Evolutionary conservation across 176 grass and related monocot genomes (phyloP).

Genomic region (Calamus simplicifolius): DNA sequence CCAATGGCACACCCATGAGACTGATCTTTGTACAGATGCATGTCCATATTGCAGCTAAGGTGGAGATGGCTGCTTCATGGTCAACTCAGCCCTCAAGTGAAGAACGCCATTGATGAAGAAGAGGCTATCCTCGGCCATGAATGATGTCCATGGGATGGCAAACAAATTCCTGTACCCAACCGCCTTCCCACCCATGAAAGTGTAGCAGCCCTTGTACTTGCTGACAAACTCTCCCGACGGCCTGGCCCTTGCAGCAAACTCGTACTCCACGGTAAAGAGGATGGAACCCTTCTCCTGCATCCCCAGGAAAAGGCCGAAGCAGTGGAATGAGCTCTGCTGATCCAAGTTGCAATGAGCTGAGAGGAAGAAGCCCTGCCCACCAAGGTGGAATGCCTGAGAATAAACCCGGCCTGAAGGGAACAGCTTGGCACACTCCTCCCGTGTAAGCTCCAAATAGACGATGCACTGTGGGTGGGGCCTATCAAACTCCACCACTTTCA

Average conservation of each 20-base stretch:
- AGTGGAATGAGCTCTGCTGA: conserved; percentile 39
- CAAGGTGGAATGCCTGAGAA: conserved; percentile 67
- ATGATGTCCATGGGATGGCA: conserved; percentile 57
- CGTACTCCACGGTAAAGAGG: conserved; percentile 63
- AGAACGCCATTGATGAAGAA: conserved; percentile 63
- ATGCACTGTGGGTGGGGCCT: conserved; percentile 59
- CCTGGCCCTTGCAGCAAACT: conserved; percentile 58
- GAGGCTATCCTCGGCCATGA: conserved; percentile 63
- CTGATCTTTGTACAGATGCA: too few species aligned
- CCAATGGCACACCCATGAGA: too few species aligned
- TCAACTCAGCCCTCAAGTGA: conserved; percentile 73
- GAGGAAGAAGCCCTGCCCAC: conserved; percentile 66
- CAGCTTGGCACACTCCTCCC: conserved; percentile 58
- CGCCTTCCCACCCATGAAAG: conserved; percentile 73
- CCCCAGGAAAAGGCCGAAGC: conserved; percentile 73
- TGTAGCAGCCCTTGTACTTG: conserved; percentile 75
- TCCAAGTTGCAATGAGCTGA: conserved; percentile 54
- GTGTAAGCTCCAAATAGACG: conserved; percentile 73
- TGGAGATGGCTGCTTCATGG: conserved; percentile 46
- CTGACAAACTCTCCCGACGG: conserved; percentile 53
- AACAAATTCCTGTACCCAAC: conserved; percentile 77
- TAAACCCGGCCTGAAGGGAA: conserved; percentile 51
- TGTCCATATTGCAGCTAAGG: too few species aligned
- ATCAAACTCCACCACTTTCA: conserved; percentile 83
- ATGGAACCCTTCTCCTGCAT: conserved; percentile 96